These are phyloP conservation scores for Cyamopsis tetragonoloba DNA, from an alignment of 306 rosid genomes.

Conservation along the genomic window DNA sequence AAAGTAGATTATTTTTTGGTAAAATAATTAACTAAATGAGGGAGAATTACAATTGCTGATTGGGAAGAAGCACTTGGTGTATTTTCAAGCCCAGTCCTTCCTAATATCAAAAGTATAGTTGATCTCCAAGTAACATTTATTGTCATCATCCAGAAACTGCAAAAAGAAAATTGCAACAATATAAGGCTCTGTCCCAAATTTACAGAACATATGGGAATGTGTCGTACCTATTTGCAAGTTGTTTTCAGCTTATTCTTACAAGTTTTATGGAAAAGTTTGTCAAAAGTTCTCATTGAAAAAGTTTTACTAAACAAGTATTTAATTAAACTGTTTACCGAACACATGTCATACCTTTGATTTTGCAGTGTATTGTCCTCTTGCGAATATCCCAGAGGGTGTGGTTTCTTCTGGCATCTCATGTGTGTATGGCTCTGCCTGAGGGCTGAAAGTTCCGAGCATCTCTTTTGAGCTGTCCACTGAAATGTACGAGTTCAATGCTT, in stretches of 20 bases:
- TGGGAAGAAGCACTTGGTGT: not conserved
- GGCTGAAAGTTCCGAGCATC: constrained; percentile 95
- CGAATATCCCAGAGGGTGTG: constrained; percentile 87
- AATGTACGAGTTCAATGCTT: constrained; percentile 14
- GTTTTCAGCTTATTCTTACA: too few species aligned
- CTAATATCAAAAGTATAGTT: constrained; percentile 70
- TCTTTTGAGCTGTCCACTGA: constrained; percentile 82
- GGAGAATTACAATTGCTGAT: constrained; percentile 22
- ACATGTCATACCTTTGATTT: constrained; percentile 66
- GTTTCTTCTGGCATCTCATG: constrained; percentile 85
- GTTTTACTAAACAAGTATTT: not conserved
- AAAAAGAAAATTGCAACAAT: not conserved
- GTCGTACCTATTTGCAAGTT: too few species aligned
- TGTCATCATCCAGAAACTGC: constrained; percentile 78
- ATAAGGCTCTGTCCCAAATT: too few species aligned
- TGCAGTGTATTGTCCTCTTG: constrained; percentile 86
- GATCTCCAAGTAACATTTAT: constrained; percentile 77
- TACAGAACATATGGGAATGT: too few species aligned
- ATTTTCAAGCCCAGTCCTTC: constrained; percentile 57
- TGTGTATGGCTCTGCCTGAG: constrained; percentile 77
- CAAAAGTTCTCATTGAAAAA: too few species aligned
- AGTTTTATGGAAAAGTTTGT: too few species aligned
- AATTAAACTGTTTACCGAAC: not conserved
- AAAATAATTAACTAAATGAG: constrained; percentile 13
- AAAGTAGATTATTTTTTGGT: too few species aligned